Evolutionary conservation across 306 rosid genomes (phyloP), one percentile per base, ranked within the genome.

Genomic region (Gastrolobium villosum): DNA sequence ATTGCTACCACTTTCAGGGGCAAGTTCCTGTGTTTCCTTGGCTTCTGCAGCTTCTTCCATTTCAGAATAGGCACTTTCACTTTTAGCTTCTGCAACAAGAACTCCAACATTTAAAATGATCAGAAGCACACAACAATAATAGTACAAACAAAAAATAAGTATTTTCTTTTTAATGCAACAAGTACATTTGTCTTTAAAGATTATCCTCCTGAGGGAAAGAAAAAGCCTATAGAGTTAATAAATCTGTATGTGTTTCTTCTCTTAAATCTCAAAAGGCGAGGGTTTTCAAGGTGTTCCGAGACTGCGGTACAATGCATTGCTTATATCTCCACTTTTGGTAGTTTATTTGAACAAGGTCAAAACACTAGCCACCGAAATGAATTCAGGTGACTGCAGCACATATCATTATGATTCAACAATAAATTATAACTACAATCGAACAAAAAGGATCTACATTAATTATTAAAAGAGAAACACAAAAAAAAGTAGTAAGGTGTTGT

Each of bases 21-120:
- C 56, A 74, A 72, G 71, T 73, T 89, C 94, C 65, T 49, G 86
- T 9, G 74, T 79, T 84, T 86, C 98, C 83, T 88, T 85, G 77
- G 75, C 81, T 73, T 86, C 98, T 61, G 79, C 78, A 72, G 72
- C 83, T 82, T 92, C 96, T 60, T 88, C 94, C 7, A 66, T 84
- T 80, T 91, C 89, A 31, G 88, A 79, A 43, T 10, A 34, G 14
- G 63, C 78, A 61, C 11, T 82, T 34, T 79, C 93, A 75, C 85
- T 79, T 74, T 84, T 86, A 45, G 73, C 72, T 77, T 86, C 90
- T 65, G 81, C 83, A 65, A 78, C 20, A 75, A 81, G 62, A 28
- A 87, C 28, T 59, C 72, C 41, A 80, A 80, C 75, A 43, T 6
- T 78, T 41, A 49, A 83, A 20, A 71, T 36, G 26, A 52, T 26